Evolutionary conservation across 495 filamentous ascomycete species (phyloP).

Genomic region (Aspergillus heteromorphus): DNA sequence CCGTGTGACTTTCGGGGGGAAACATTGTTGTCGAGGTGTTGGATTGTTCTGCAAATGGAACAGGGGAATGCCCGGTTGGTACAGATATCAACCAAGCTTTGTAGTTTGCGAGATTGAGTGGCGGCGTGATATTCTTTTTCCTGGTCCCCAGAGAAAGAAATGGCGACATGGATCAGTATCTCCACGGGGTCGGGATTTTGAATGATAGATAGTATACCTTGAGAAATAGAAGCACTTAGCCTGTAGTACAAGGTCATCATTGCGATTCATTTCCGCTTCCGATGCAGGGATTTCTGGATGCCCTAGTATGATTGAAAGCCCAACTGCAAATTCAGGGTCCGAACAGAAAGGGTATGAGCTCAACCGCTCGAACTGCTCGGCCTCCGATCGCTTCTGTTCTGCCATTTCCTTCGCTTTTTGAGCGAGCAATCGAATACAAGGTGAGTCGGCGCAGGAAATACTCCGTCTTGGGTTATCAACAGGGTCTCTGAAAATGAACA

Average conservation of each 20-base stretch:
- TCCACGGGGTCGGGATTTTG: neutral
- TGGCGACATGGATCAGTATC: neutral
- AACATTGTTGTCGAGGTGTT: neutral
- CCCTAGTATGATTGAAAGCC: constrained; percentile 44
- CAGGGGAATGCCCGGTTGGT: neutral
- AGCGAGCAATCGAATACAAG: neutral
- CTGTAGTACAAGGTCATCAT: constrained; percentile 43
- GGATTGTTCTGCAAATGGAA: neutral
- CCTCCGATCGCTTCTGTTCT: neutral
- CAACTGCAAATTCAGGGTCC: constrained; percentile 45
- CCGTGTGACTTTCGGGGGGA: neutral
- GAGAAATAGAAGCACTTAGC: constrained; percentile 52
- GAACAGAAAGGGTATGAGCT: constrained; percentile 33
- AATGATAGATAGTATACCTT: constrained; percentile 27
- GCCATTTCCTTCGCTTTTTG: neutral
- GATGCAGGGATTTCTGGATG: constrained; percentile 37
- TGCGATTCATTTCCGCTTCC: constrained; percentile 33
- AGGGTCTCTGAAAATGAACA: constrained; percentile 4
- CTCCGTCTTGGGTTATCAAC: too few species aligned
- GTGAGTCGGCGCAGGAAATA: too few species aligned
- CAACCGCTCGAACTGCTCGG: constrained; percentile 26
- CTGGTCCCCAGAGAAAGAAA: constrained; percentile 17
- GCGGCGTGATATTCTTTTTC: constrained; percentile 34
- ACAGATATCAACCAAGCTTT: constrained; percentile 35
- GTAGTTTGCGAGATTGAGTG: constrained; percentile 38